Conservation (phyloP, 768 basidiomycete genomes). For the Suillus decipiens region DNA sequence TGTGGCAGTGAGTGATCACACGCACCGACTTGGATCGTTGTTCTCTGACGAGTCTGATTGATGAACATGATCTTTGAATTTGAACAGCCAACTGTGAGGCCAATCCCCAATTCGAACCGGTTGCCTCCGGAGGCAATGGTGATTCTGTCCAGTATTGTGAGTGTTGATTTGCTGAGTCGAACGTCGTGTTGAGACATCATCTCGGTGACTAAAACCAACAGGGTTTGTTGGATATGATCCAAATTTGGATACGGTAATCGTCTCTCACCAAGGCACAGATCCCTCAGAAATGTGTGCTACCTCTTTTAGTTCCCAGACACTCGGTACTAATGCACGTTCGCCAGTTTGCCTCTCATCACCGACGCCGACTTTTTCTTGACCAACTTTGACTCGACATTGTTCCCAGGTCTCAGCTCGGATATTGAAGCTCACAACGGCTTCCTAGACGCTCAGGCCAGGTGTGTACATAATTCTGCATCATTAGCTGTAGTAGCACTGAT, state of each 20-base stretch:
- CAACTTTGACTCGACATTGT: slow-evolving; percentile 40
- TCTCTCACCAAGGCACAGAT: slow-evolving; percentile 40
- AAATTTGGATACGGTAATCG: slow-evolving; percentile 35
- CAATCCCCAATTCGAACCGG: slow-evolving; percentile 48
- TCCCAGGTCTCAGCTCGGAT: slow-evolving; percentile 47
- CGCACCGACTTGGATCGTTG: not conserved
- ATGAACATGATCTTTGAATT: too few relatives aligned
- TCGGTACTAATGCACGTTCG: not conserved
- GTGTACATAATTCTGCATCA: slow-evolving; percentile 13
- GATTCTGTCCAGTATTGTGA: slow-evolving; percentile 44
- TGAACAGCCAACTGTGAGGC: slow-evolving; percentile 46
- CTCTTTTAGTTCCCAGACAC: not conserved
- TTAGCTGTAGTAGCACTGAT: not conserved
- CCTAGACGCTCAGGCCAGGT: slow-evolving; percentile 44
- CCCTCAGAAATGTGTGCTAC: slow-evolving; percentile 30
- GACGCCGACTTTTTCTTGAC: slow-evolving; percentile 42
- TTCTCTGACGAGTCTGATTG: not conserved
- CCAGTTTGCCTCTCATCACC: slow-evolving; percentile 40
- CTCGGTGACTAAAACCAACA: slow-evolving; percentile 17
- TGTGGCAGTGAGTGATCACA: slow-evolving; percentile 50
- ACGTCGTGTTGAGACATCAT: not conserved
- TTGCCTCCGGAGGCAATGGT: slow-evolving; percentile 52
- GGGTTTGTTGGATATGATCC: slow-evolving; percentile 60
- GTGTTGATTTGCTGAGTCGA: slow-evolving; percentile 7
- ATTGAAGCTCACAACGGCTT: slow-evolving; percentile 53